phyloP scores from a whole-genome alignment of 2,329 filamentous ascomycete species.

The Graphiopsis chlorocephala region DNA sequence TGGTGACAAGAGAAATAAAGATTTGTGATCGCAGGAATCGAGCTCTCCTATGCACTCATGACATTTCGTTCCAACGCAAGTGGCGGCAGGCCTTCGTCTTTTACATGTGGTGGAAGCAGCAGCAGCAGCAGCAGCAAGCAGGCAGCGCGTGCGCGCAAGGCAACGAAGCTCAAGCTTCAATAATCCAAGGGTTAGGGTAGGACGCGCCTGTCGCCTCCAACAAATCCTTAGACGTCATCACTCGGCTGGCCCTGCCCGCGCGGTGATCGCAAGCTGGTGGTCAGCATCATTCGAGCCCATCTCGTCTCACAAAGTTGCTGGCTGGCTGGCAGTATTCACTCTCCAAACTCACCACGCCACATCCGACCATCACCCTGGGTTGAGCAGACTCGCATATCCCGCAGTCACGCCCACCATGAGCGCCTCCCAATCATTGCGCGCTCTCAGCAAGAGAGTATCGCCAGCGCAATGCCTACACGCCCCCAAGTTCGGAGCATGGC shows the following conservation, averaged over 20 bases:
- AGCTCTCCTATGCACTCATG: background rate
- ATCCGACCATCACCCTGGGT: background rate
- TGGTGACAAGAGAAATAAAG: background rate
- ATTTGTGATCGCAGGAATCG: background rate
- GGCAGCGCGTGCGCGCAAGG: background rate
- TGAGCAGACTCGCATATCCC: background rate
- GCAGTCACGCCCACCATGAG: slow-evolving; percentile 25
- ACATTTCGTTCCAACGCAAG: background rate
- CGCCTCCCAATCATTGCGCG: slow-evolving; percentile 26
- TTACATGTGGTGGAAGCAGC: background rate
- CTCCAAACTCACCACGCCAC: background rate
- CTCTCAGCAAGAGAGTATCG: slow-evolving; percentile 30
- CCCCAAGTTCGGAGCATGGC: slow-evolving; percentile 28
- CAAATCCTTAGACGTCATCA: background rate
- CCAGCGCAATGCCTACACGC: slow-evolving; percentile 28
- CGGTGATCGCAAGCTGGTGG: background rate
- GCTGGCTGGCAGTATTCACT: background rate
- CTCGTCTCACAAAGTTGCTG: slow-evolving; percentile 10
- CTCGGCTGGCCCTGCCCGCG: background rate
- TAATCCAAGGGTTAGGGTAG: background rate
- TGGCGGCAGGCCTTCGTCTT: background rate
- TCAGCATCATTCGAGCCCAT: slow-evolving; percentile 10
- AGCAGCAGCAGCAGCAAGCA: background rate
- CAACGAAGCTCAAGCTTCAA: background rate
- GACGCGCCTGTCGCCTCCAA: background rate